These are phyloP conservation scores for Endogone sp. DNA, from an alignment of 192 early-diverging fungal species.

Conservation along the genomic window DNA sequence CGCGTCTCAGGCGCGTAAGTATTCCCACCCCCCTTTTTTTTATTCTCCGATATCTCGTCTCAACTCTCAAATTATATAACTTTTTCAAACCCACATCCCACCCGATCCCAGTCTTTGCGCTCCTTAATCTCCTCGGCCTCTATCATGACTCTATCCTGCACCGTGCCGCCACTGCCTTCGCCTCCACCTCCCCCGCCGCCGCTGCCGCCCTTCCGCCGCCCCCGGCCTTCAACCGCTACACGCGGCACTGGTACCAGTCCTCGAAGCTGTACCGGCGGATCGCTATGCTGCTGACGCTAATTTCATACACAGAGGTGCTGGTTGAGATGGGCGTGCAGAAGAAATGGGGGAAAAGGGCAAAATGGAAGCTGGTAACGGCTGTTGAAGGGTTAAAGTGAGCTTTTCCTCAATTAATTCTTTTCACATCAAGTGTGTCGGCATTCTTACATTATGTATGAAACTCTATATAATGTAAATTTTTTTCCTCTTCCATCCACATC, in stretches of 20 bases:
- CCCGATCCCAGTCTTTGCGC: constrained; percentile 63
- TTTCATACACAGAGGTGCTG: constrained; percentile 39
- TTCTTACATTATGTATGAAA: neutral
- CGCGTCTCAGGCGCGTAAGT: constrained; percentile 76
- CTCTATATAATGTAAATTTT: neutral
- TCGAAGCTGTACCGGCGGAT: constrained; percentile 46
- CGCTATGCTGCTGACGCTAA: constrained; percentile 59
- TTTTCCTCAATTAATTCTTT: neutral
- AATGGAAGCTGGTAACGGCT: constrained; percentile 17
- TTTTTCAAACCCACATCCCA: neutral
- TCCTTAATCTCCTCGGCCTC: constrained; percentile 73
- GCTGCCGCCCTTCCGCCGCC: constrained; percentile 30
- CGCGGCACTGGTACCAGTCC: constrained; percentile 48
- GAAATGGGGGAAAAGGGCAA: constrained; percentile 12
- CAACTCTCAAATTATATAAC: neutral
- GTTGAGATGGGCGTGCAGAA: constrained; percentile 30
- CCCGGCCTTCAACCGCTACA: constrained; percentile 70
- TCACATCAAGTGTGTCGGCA: neutral
- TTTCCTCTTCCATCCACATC: neutral
- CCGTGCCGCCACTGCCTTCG: constrained; percentile 36
- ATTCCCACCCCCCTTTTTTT: neutral
- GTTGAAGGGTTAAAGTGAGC: constrained; percentile 31
- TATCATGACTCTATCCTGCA: constrained; percentile 84
- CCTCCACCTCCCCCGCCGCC: constrained; percentile 10
- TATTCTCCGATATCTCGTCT: neutral